Evolutionary conservation across 148 eudicot species (phyloP).

Genomic region (Silene latifolia): DNA sequence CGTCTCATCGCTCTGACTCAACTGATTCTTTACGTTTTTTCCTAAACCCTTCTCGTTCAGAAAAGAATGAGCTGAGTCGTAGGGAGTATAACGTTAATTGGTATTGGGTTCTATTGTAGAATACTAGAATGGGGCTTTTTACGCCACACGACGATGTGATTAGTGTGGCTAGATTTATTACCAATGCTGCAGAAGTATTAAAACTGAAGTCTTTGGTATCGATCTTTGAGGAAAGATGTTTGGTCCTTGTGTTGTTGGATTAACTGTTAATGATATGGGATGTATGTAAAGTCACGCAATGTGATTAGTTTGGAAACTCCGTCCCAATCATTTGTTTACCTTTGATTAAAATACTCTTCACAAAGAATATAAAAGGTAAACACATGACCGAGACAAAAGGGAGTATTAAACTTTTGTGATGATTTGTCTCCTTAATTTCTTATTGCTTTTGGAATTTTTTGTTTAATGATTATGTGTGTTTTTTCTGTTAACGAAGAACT

Average conservation of each 20-base stretch:
- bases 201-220: not conserved
- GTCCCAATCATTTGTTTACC: too few relatives aligned
- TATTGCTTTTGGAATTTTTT: slow-evolving; percentile 1
- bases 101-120: too few relatives aligned
- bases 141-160: not conserved
- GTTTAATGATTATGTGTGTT: not conserved
- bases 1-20: not conserved
- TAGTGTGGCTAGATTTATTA: not conserved
- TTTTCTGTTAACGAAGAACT: not conserved
- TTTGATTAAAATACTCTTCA: too few relatives aligned
- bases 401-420: slow-evolving; percentile 17
- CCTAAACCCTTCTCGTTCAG: too few relatives aligned
- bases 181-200: not conserved
- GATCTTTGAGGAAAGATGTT: not conserved
- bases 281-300: not conserved
- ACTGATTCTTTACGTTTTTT: too few relatives aligned
- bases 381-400: too few relatives aligned
- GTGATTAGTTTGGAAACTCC: not conserved
- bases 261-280: not conserved
- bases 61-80: too few relatives aligned
- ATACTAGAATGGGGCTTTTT: too few relatives aligned
- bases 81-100: too few relatives aligned
- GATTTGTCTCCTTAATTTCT: slow-evolving; percentile 6
- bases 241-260: not conserved
- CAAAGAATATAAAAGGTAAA: too few relatives aligned